phyloP scores from a whole-genome alignment of 768 basidiomycete species.

The Sistotremastrum niveocremeum region DNA sequence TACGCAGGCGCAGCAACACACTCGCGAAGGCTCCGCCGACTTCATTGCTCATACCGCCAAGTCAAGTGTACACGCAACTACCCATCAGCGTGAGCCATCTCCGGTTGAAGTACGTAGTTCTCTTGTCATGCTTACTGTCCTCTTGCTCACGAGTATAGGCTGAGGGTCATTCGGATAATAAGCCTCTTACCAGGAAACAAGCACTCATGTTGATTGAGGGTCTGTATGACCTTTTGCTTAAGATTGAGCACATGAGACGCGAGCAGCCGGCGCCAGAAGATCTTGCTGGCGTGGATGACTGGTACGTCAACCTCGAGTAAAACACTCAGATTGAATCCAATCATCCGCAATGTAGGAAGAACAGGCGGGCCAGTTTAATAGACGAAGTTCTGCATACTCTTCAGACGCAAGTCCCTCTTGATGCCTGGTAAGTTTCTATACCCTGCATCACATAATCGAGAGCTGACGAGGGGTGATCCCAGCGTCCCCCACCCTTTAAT shows the following conservation, averaged over 20 bases:
- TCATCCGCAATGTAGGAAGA: conserved; percentile 24
- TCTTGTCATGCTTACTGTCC: neutral
- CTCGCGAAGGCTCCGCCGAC: conserved; percentile 45
- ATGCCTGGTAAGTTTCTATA: conserved; percentile 55
- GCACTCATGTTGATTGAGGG: conserved; percentile 68
- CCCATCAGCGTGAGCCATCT: neutral
- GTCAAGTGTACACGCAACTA: neutral
- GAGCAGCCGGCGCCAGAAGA: conserved; percentile 61
- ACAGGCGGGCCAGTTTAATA: conserved; percentile 2
- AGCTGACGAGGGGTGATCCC: conserved; percentile 1
- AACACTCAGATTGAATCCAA: no score
- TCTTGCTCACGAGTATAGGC: conserved; percentile 24
- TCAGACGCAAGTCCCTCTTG: conserved; percentile 48
- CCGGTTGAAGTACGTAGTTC: neutral
- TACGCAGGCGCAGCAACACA: conserved; percentile 27
- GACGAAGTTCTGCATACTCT: neutral
- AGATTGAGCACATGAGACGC: conserved; percentile 73
- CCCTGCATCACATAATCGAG: neutral
- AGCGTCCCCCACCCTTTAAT: conserved; percentile 96
- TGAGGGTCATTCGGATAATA: conserved; percentile 47
- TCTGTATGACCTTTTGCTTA: conserved; percentile 72
- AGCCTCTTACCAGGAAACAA: conserved; percentile 70
- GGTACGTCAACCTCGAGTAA: conserved; percentile 24
- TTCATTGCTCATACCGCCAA: conserved; percentile 1
- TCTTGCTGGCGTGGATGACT: conserved; percentile 26